These are phyloP conservation scores for Starmera caribaea DNA, from an alignment of 805 yeast genomes.

Conservation along the genomic window DNA sequence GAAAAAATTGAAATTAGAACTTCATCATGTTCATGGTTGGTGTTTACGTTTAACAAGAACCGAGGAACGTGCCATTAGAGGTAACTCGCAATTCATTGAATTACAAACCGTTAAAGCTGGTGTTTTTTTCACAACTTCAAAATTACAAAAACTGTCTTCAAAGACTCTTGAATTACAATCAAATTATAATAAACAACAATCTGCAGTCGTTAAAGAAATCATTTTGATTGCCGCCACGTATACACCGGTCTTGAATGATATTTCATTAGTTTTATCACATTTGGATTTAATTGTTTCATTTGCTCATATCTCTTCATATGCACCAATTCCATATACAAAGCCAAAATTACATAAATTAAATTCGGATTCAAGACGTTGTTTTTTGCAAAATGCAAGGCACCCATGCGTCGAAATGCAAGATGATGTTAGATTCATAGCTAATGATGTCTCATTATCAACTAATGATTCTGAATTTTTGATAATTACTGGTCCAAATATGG, in stretches of 20 bases:
- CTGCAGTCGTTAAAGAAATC: constrained; percentile 73
- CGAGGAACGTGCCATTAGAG: constrained; percentile 75
- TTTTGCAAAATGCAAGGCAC: constrained; percentile 74
- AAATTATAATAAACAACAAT: constrained; percentile 68
- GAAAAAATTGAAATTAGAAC: constrained; percentile 82
- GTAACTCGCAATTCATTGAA: constrained; percentile 52
- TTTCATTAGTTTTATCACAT: constrained; percentile 56
- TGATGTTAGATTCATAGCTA: constrained; percentile 81
- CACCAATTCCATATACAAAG: constrained; percentile 71
- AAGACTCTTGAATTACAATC: constrained; percentile 49
- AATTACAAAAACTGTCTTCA: constrained; percentile 48
- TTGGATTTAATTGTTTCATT: constrained; percentile 80
- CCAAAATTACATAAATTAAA: constrained; percentile 60
- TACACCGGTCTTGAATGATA: constrained; percentile 61
- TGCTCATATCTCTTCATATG: constrained; percentile 75
- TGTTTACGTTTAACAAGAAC: constrained; percentile 86
- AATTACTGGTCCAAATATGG: constrained; percentile 96
- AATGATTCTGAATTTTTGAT: constrained; percentile 60
- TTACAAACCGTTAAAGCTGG: constrained; percentile 93
- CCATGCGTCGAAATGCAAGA: constrained; percentile 93
- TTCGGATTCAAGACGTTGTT: constrained; percentile 33
- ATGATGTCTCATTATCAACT: constrained; percentile 65
- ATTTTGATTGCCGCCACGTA: constrained; percentile 75
- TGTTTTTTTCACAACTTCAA: constrained; percentile 74
- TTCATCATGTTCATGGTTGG: constrained; percentile 87